A percentile compares a stretch with the other conserved stretches of the same genome.
These are phyloP conservation scores for Theobroma cacao DNA, from an alignment of 345 rosid genomes.

Conservation along the genomic window DNA sequence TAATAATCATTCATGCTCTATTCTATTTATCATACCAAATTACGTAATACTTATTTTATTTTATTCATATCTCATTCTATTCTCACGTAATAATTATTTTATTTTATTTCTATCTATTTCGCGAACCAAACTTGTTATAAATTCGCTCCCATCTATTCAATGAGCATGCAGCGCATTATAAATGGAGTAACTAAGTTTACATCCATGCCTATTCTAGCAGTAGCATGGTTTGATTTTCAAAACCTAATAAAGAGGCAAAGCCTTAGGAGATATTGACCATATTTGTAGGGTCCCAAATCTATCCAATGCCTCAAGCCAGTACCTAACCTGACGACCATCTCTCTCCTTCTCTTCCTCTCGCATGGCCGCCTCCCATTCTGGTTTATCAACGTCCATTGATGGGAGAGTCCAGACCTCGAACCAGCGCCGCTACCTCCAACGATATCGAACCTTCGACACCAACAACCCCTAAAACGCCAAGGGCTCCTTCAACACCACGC, in stretches of 20 bases:
- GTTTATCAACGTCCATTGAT: slow-evolving; percentile 36
- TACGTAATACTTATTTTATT: too few relatives aligned
- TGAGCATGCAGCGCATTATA: neutral
- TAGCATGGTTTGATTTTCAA: neutral
- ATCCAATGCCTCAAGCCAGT: neutral
- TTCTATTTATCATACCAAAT: too few relatives aligned
- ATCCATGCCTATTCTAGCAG: neutral
- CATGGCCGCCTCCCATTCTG: slow-evolving; percentile 3
- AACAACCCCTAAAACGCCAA: slow-evolving; percentile 16
- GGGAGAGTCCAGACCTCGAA: slow-evolving; percentile 53
- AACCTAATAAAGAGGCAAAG: neutral
- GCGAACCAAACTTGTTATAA: too few relatives aligned
- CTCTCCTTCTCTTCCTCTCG: neutral
- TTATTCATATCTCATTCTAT: too few relatives aligned
- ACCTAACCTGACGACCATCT: neutral
- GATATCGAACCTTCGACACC: slow-evolving; percentile 2
- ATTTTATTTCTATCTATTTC: too few relatives aligned
- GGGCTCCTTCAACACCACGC: slow-evolving; percentile 23
- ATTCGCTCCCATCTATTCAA: too few relatives aligned
- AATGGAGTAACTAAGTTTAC: neutral
- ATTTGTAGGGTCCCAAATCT: neutral
- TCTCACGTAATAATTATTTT: too few relatives aligned
- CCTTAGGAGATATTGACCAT: neutral
- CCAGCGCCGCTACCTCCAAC: slow-evolving; percentile 23
- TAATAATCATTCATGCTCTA: too few relatives aligned